Evolutionary conservation across 2,329 filamentous ascomycete genomes (phyloP), one percentile per base, ranked within the genome.

Genomic region (Raffaelea albimanens): DNA sequence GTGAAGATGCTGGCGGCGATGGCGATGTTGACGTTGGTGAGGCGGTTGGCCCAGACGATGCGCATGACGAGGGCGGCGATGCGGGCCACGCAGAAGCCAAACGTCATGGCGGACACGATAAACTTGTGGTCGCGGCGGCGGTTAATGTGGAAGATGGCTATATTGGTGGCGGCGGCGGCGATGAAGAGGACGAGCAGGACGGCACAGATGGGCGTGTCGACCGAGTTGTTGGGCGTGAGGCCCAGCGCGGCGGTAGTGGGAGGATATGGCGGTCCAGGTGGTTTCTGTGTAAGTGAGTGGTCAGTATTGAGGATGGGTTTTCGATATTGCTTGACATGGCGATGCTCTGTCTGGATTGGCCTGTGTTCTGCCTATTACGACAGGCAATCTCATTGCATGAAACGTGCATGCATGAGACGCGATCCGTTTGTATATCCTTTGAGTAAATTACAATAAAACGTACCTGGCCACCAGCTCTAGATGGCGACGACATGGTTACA

Each of bases 1-100:
- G 87, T 77, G 56, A 93, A 81, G 58, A 93, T 76, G 53, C 72
- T 71, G 3, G 85, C 78, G 8, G 82, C 79, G 50, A 80, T 73
- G 57, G 67, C 70, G 48, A 79, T 55, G 47, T 60, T 56, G 45
- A 65, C 50, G 56, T 68, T 62, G 46, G 40, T 53, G 1, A 69
- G 68, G 31, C 64, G 55, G 36, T 63, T 64, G 21, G 73, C 70
- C 75, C 73, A 80, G 47, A 65, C 72, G 54, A 78, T 73, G 48
- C 75, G 71, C 55, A 77, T 62, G 31, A 63, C 57, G 43, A 78
- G 68, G 18, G 78, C 75, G 38, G 63, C 60, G 53, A 70, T 71
- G 43, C 78, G 71, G 21, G 73, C 71, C 61, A 76, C 69, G 60
- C 70, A 77, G 63, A 82, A 78, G 53, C 69, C 76, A 58, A 82